phyloP scores from a whole-genome alignment of 208 protist species.

The Trypanosomatidae sp. region DNA sequence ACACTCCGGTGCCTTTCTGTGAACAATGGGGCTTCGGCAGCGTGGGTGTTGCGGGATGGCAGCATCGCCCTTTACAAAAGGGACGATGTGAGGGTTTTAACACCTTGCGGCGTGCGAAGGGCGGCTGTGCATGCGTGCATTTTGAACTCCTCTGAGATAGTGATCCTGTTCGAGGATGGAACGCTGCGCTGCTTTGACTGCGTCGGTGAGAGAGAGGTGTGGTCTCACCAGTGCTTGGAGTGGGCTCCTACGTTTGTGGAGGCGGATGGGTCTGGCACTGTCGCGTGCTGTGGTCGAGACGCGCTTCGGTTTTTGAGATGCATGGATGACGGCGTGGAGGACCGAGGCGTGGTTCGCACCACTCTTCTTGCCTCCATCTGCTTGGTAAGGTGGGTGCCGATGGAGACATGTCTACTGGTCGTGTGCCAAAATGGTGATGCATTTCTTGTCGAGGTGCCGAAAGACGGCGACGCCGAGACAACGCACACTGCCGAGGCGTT shows the following conservation, averaged over 20 bases:
- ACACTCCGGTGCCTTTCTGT: constrained; percentile 18
- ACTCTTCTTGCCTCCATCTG: constrained; percentile 26
- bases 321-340: neutral
- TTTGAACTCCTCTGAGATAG: constrained; percentile 7
- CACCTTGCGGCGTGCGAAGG: neutral
- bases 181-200: constrained; percentile 11
- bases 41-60: constrained; percentile 23
- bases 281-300: constrained; percentile 17
- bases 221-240: constrained; percentile 14
- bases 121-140: constrained; percentile 16
- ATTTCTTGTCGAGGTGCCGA: constrained; percentile 43
- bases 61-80: constrained; percentile 11
- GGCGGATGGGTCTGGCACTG: constrained; percentile 16
- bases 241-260: constrained; percentile 12
- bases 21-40: neutral
- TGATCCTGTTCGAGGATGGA: constrained; percentile 16
- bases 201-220: constrained; percentile 8
- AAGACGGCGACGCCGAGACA: constrained; percentile 14
- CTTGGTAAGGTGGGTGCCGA: constrained; percentile 36
- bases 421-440: constrained; percentile 67
- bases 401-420: constrained; percentile 37
- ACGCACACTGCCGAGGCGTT: constrained; percentile 37
- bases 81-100: constrained; percentile 3
- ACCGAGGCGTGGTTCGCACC: constrained; percentile 21
- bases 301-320: constrained; percentile 21